Base-by-base conservation (phyloP, 768 basidiomycete genomes). In the Coprinopsis marcescibilis region DNA sequence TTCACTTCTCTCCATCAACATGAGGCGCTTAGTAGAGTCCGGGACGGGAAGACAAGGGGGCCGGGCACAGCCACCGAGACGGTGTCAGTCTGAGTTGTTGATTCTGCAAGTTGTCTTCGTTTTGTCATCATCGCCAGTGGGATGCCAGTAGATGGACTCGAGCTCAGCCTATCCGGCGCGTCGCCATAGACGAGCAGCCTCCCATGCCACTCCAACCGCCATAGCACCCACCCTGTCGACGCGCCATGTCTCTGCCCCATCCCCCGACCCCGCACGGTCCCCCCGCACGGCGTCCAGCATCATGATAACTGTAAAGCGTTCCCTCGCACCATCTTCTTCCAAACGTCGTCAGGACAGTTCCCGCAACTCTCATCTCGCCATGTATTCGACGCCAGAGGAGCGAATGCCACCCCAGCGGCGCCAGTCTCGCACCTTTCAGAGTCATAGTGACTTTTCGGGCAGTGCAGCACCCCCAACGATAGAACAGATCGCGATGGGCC, bases 401-500 rank as follows among this genome's bases (percentile, higher is more conserved):
- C 49, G 53, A 29, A 42, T 42, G 40, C 26, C 54, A 3, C 46
- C 52, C 56, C 14, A 51, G 48, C 23, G 24, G 33, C 52, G 27
- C 19, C 50, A 21, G 35, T 52, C 27, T 24, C 46, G 23, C 2
- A 51, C 54, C 10, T 56, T 55, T 30, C 62, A 59, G 20, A 58
- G 58, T 32, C 60, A 56, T 47, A 43, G 62, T 52, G 43, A 60
- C 14, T 49, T 54, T 27, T 68, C 72, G 51, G 61, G 72, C 23
- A 52, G 69, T 21, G 48, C 66, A 20, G 58, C 67, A 17, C 78
- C 75, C 13, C 85, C 85, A 1, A 82, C 80, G 38, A 73, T 85
- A 32, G 79, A 83, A 56, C 85, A 88, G 64, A 88, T 88, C 50
- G 81, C 83, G 12, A 87, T 88, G 84, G 85, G 85, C 15, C 71